Percentiles rank a stretch among this genome's conserved stretches.
Evolutionary conservation across 2,329 filamentous ascomycete genomes (phyloP).

Genomic region (Xylariomycetidae sp.): DNA sequence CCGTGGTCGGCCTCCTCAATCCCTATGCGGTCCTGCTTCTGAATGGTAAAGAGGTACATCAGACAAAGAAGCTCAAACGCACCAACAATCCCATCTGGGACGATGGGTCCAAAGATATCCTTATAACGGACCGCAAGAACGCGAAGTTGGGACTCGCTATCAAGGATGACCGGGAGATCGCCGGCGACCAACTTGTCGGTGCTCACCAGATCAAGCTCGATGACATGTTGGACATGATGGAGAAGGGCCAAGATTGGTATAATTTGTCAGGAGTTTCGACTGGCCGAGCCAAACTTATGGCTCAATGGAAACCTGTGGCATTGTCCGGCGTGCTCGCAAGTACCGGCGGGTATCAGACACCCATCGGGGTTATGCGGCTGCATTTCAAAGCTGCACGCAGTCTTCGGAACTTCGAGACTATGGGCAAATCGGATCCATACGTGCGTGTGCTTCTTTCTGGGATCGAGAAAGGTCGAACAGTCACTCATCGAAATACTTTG

Average conservation of each 20-base stretch:
- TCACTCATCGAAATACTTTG: constrained; percentile 93
- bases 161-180: constrained; percentile 90
- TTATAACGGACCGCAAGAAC: constrained; percentile 88
- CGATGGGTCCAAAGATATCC: constrained; percentile 85
- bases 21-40: constrained; percentile 85
- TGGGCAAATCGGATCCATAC: constrained; percentile 97
- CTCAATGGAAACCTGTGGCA: constrained; percentile 94
- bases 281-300: constrained; percentile 82
- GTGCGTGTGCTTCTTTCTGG: constrained; percentile 84
- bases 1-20: constrained; percentile 83
- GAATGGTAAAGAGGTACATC: constrained; percentile 87
- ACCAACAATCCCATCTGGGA: constrained; percentile 98
- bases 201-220: constrained; percentile 94
- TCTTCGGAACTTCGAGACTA: constrained; percentile 86
- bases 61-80: constrained; percentile 88
- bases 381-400: constrained; percentile 82
- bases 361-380: constrained; percentile 90
- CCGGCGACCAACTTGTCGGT: constrained; percentile 77
- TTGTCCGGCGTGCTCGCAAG: constrained; percentile 72
- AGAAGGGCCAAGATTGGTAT: constrained; percentile 95
- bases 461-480: constrained; percentile 84
- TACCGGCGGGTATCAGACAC: constrained; percentile 85
- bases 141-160: constrained; percentile 87
- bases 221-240: constrained; percentile 85
- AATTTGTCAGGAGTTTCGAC: constrained; percentile 75